Evolutionary conservation across 2,329 filamentous ascomycete species (phyloP).

Genomic region (Curvularia sp.): DNA sequence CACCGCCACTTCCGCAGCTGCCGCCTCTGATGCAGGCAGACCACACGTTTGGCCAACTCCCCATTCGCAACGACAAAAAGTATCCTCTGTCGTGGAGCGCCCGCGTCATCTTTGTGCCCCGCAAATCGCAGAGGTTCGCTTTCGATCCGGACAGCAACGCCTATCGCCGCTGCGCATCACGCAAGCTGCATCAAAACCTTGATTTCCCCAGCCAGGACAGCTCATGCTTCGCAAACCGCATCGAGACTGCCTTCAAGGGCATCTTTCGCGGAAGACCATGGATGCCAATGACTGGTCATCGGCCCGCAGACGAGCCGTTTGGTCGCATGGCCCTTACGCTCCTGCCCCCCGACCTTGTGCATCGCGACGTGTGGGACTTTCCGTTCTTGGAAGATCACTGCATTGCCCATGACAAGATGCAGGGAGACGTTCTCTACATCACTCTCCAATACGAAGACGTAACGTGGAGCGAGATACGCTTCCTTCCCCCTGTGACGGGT

Average conservation of each 20-base stretch:
- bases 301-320: conserved; percentile 49
- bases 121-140: conserved; percentile 48
- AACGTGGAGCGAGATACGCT: conserved; percentile 51
- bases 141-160: conserved; percentile 51
- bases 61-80: conserved; percentile 50
- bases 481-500: conserved; percentile 43
- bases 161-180: conserved; percentile 49
- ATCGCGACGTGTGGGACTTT: conserved; percentile 51
- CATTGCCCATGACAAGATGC: conserved; percentile 53
- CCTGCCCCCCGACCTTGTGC: conserved; percentile 44
- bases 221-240: conserved; percentile 45
- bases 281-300: conserved; percentile 52
- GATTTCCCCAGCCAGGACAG: conserved; percentile 49
- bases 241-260: conserved; percentile 48
- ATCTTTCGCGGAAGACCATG: conserved; percentile 50
- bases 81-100: conserved; percentile 48
- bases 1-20: conserved; percentile 39
- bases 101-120: conserved; percentile 50
- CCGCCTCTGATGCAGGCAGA: conserved; percentile 41
- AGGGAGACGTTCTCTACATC: conserved; percentile 52
- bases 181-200: conserved; percentile 50
- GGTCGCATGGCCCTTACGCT: conserved; percentile 50
- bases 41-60: conserved; percentile 42
- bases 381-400: conserved; percentile 53
- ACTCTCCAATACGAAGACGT: conserved; percentile 51